These are phyloP conservation scores for Laetiporus sulphureus DNA, from an alignment of 1,284 basidiomycete species.

Conservation along the genomic window DNA sequence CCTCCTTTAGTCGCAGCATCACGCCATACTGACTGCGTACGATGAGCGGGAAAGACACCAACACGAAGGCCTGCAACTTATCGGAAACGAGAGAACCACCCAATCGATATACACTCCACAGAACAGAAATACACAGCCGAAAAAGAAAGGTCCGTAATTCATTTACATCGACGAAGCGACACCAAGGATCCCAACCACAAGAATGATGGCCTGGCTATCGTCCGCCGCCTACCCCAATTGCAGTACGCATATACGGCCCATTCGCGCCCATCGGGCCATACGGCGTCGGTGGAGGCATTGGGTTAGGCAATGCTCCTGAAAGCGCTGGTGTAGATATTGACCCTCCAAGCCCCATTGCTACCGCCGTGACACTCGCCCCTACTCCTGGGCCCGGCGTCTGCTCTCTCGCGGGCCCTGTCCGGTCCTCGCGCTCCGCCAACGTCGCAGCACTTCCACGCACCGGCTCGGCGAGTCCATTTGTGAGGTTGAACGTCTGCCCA, in stretches of 20 bases:
- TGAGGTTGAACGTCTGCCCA: slow-evolving; percentile 62
- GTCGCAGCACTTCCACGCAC: slow-evolving; percentile 61
- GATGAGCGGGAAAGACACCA: too few relatives aligned
- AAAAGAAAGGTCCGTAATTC: too few relatives aligned
- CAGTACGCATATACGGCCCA: slow-evolving; percentile 56
- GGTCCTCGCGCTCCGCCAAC: slow-evolving; percentile 72
- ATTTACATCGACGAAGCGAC: too few relatives aligned
- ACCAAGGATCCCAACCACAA: too few relatives aligned
- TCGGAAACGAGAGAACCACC: neutral
- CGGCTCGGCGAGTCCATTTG: slow-evolving; percentile 59
- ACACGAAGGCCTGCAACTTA: neutral
- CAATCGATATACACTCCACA: too few relatives aligned
- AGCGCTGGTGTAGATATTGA: slow-evolving; percentile 35
- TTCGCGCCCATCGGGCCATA: slow-evolving; percentile 55
- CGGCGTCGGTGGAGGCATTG: slow-evolving; percentile 40
- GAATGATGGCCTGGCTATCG: too few relatives aligned
- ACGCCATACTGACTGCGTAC: too few relatives aligned
- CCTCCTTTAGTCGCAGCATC: too few relatives aligned
- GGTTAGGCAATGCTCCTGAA: slow-evolving; percentile 28
- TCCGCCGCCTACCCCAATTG: slow-evolving; percentile 53
- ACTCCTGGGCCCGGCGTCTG: slow-evolving; percentile 43
- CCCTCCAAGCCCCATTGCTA: slow-evolving; percentile 38
- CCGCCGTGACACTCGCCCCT: slow-evolving; percentile 19
- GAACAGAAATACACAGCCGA: too few relatives aligned
- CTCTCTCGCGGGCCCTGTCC: slow-evolving; percentile 47